Evolutionary conservation across 2,329 filamentous ascomycete genomes (phyloP).

Genomic region (Ophiostoma piceae): DNA sequence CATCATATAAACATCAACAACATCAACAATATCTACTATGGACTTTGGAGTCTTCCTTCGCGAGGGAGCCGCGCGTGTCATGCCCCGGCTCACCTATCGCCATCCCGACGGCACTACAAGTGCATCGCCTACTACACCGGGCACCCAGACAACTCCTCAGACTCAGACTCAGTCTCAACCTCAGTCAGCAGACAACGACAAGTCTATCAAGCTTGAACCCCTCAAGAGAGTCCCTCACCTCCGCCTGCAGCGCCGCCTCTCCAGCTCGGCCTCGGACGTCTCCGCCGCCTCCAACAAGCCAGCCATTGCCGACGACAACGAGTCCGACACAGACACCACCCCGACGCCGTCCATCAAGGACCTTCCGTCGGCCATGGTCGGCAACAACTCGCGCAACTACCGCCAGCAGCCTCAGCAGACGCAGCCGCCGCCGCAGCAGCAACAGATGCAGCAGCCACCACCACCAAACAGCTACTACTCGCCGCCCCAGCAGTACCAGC

Average conservation of each 20-base stretch:
- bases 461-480: neutral
- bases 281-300: conserved; percentile 22
- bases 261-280: conserved; percentile 11
- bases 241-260: conserved; percentile 19
- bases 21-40: conserved; percentile 5
- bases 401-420: neutral
- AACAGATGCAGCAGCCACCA: neutral
- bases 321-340: neutral
- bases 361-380: neutral
- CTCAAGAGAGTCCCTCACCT: conserved; percentile 18
- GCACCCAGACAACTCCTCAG: neutral
- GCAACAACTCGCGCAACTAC: neutral
- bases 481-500: neutral
- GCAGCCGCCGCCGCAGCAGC: neutral
- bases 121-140: neutral
- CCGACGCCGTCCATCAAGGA: conserved; percentile 2
- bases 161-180: neutral
- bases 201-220: neutral
- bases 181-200: neutral
- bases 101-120: conserved; percentile 9
- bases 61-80: conserved; percentile 17
- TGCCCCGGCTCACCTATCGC: conserved; percentile 22
- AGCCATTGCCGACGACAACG: conserved; percentile 19
- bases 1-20: neutral
- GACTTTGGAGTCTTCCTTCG: conserved; percentile 19